Evolutionary conservation across 495 filamentous ascomycete species (phyloP), one percentile per base, ranked within the genome.

Genomic region (Hypoxylon trugodes): DNA sequence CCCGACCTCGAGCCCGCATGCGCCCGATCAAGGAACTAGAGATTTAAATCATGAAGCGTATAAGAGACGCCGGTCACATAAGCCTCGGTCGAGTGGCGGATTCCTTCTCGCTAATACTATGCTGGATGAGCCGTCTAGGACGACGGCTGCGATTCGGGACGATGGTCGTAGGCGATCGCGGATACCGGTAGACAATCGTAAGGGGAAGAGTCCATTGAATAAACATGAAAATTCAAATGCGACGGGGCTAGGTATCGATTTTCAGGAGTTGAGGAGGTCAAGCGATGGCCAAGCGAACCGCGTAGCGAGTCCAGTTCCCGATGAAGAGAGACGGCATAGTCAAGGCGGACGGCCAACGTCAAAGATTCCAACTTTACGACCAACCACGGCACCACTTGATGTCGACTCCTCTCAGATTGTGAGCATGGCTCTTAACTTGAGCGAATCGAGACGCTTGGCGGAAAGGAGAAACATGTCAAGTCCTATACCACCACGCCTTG

Each of bases 371-470:
- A 65, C 60, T 16, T 43, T 36, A 9, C 69, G 66, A 54, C 60
- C 69, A 5, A 68, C 42, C 26, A 59, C 71, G 16, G 64, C 65
- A 4, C 65, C 69, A 7, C 50, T 90, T 9, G 89, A 92, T 74
- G 77, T 84, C 13, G 92, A 97, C 65, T 87, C 91, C 16, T 81
- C 90, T 15, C 90, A 96, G 73, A 93, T 97, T 56, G 91, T 97
- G 32, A 92, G 90, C 67, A 87, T 97, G 74, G 93, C 93, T 1
- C 76, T 97, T 70, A 94, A 89, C 68, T 75, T 97, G 45, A 96
- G 90, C 76, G 91, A 96, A 69, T 93, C 90, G 26, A 82, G 93
- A 48, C 83, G 86, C 52, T 81, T 88, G 32, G 84, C 84, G 15
- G 77, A 83, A 21, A 77, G 81, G 46, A 78, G 87, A 42, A 78